phyloP scores from a whole-genome alignment of 2,329 filamentous ascomycete genomes.

The Fusarium sp. region DNA sequence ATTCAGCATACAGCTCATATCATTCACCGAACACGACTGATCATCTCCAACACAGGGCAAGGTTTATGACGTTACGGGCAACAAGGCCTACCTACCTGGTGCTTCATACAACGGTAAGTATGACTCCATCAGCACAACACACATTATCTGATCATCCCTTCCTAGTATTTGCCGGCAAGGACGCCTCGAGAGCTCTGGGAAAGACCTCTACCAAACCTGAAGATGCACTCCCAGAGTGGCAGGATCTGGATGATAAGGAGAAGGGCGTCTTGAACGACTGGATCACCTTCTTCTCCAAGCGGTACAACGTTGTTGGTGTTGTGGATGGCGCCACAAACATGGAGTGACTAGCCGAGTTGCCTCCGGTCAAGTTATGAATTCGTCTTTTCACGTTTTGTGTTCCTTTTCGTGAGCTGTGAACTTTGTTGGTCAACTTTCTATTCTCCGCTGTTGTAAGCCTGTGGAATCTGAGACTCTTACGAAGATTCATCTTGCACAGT shows the following conservation, averaged over 20 bases:
- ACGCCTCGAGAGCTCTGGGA: constrained; percentile 91
- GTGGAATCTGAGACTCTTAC: background rate
- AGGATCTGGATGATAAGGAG: constrained; percentile 85
- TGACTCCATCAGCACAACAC: background rate
- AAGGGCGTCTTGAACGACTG: constrained; percentile 89
- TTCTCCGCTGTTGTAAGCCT: constrained; percentile 43
- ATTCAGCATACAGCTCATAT: constrained; percentile 14
- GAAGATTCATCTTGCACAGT: background rate
- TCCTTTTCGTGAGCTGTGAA: background rate
- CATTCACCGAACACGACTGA: constrained; percentile 21
- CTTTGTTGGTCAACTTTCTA: constrained; percentile 8
- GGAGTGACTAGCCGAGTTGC: constrained; percentile 53
- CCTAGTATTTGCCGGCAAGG: constrained; percentile 93
- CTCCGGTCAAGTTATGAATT: constrained; percentile 43
- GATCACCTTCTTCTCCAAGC: constrained; percentile 95
- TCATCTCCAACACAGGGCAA: constrained; percentile 72
- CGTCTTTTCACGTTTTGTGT: background rate
- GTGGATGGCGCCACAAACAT: constrained; percentile 72
- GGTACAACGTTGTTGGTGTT: constrained; percentile 89
- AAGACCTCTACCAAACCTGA: constrained; percentile 87
- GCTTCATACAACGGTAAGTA: constrained; percentile 85
- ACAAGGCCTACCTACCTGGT: constrained; percentile 84
- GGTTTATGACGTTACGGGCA: constrained; percentile 93
- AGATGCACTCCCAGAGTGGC: constrained; percentile 86
- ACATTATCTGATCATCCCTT: constrained; percentile 15